Evolutionary conservation across 345 rosid genomes (phyloP), one percentile per base, ranked within the genome.

Genomic region (Populus deltoides): DNA sequence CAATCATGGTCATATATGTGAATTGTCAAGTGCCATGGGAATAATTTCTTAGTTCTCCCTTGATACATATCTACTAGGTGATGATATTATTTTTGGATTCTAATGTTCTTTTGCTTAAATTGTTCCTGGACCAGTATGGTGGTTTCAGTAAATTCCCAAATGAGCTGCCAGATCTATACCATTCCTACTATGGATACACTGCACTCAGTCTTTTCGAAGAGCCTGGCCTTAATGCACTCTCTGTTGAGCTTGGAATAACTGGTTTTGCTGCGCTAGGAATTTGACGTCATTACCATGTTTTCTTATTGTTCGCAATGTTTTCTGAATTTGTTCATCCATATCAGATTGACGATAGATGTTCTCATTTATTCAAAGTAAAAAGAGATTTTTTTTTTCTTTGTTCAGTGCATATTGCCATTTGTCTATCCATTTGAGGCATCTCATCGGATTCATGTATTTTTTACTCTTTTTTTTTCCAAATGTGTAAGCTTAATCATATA

Each of bases 181-280:
- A 93, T 83, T 88, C 97, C 53, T 93, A 85, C 87, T 93, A 90
- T 38, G 98, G 98, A 71, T 88, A 70, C 77, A 85, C 93, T 13
- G 99, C 98, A 51, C 91, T 92, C 82, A 91, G 97, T 83, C 90
- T 93, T 51, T 81, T 92, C 90, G 97, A 91, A 79, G 98, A 91
- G 80, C 89, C 90, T 12, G 89, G 88, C 41, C 74, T 90, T 47
- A 90, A 85, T 53, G 85, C 92, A 35, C 88, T 90, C 35, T 87
- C 83, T 35, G 88, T 88, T 36, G 92, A 92, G 81, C 90, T 96
- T 35, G 98, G 99, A 73, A 70, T 93, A 61, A 79, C 90, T 16
- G 81, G 83, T 67, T 81, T 83, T 73, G 89, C 89, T 79, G 84
- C 83, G 45, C 55, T 66, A 3, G 88, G 88, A 77, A 79, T 86